A percentile compares a stretch with the other conserved stretches of the same genome.
phyloP scores from a whole-genome alignment of 768 basidiomycete species.

The Rhizopogon sp. region DNA sequence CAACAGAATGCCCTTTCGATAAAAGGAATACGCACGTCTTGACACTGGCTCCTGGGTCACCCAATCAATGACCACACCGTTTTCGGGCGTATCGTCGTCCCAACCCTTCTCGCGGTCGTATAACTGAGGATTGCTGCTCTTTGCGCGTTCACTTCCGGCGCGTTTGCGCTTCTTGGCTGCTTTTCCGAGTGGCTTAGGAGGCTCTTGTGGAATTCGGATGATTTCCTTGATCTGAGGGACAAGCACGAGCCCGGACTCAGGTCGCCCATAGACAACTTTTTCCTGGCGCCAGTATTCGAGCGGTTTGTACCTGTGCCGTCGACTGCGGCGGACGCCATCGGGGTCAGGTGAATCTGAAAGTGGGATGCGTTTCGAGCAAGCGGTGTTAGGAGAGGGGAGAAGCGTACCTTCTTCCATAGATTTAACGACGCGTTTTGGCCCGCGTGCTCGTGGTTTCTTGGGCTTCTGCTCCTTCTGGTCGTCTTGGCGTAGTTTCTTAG shows the following conservation, averaged over 20 bases:
- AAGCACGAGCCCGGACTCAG: conserved; percentile 42
- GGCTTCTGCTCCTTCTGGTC: conserved; percentile 22
- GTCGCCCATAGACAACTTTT: conserved; percentile 75
- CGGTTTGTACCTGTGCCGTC: conserved; percentile 63
- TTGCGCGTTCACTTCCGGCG: conserved; percentile 23
- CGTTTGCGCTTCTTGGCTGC: conserved; percentile 31
- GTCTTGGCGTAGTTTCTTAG: conserved; percentile 25
- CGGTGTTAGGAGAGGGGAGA: not conserved
- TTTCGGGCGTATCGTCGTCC: conserved; percentile 72
- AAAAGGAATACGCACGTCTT: conserved; percentile 53
- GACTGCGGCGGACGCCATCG: conserved; percentile 63
- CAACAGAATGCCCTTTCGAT: not conserved
- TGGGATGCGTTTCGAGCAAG: not conserved
- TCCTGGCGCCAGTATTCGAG: conserved; percentile 94
- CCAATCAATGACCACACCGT: conserved; percentile 67
- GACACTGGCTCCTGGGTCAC: conserved; percentile 53
- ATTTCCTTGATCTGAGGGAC: conserved; percentile 69
- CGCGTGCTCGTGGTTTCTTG: conserved; percentile 19
- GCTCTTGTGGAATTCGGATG: conserved; percentile 48
- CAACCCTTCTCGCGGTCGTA: conserved; percentile 72
- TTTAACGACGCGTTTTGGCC: conserved; percentile 14
- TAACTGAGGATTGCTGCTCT: conserved; percentile 26
- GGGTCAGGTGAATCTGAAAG: conserved; percentile 20
- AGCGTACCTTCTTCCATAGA: conserved; percentile 21
- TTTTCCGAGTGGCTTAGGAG: conserved; percentile 41